Base-by-base conservation (phyloP, 2,329 filamentous ascomycete species). In the Pseudopyrenochaeta lycopersici region DNA sequence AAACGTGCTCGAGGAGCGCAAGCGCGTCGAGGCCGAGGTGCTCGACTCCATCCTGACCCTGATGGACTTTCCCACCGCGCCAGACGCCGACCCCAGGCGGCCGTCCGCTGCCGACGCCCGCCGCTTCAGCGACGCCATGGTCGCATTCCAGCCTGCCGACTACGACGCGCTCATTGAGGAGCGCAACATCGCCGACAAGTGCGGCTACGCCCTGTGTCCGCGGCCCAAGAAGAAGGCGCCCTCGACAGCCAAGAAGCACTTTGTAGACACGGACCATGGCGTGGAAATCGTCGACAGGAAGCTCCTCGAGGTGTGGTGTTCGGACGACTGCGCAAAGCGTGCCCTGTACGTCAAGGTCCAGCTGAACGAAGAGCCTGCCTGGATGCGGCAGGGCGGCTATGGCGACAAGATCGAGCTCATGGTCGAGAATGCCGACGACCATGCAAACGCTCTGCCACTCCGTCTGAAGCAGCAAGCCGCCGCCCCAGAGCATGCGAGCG, bases 341-440 rank as follows among this genome's bases (percentile, higher is more conserved):
- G 92, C 91, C 2, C 81, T 96, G 62, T 97, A 92, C 75, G 83
- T 98, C 64, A 91, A 92, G 69, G 90, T 96, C 20, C 95, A 99
- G 80, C 84, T 98, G 33, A 89, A 85, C 61, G 90, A 95, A 70
- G 88, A 90, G 58, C 91, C 92, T 0, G 91, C 90, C 0, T 97
- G 93, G 92, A 87, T 95, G 75, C 83, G 93, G 46, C 84, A 84
- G 4, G 86, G 84, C 23, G 74, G 73, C 6, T 64, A 70, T 36
- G 68, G 67, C 11, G 70, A 72, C 29, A 68, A 71, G 27, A 74
- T 80, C 9, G 71, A 76, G 46, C 66, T 80, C 15, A 73, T 77
- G 63, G 72, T 75, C 14, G 74, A 77, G 2, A 73, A 75, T 23
- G 49, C 55, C 12, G 63, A 63, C 7, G 68, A 71, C 17, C 67